These are phyloP conservation scores for Penicillium sumatraense DNA, from an alignment of 2,329 filamentous ascomycete species.

Conservation along the genomic window DNA sequence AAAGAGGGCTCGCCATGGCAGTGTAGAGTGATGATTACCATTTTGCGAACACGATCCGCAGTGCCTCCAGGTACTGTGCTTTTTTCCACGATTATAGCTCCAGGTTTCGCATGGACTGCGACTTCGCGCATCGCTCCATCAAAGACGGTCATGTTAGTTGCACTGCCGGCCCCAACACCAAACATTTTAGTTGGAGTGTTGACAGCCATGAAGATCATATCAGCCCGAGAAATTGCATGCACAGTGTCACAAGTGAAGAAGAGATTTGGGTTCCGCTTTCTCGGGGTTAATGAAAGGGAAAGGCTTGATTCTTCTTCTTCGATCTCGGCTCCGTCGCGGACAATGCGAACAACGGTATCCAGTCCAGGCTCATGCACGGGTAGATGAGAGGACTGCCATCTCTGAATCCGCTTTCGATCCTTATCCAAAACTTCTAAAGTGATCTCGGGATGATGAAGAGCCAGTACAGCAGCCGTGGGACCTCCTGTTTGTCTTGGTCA, in stretches of 20 bases:
- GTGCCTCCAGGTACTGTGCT: constrained; percentile 79
- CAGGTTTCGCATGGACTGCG: constrained; percentile 66
- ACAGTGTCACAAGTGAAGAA: constrained; percentile 73
- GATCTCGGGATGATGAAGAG: constrained; percentile 72
- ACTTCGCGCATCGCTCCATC: constrained; percentile 72
- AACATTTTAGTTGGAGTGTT: constrained; percentile 78
- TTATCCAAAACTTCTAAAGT: constrained; percentile 76
- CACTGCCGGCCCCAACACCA: constrained; percentile 70
- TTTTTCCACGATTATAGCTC: constrained; percentile 80
- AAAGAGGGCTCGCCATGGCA: neutral
- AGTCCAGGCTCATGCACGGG: constrained; percentile 79
- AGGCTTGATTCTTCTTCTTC: neutral
- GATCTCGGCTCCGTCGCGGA: constrained; percentile 40
- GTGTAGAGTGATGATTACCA: constrained; percentile 52
- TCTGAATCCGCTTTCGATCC: constrained; percentile 66
- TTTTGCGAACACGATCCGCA: constrained; percentile 70
- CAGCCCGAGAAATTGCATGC: constrained; percentile 66
- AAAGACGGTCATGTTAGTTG: constrained; percentile 73
- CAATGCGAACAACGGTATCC: constrained; percentile 65
- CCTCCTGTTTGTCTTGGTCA: constrained; percentile 57
- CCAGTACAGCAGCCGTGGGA: constrained; percentile 75
- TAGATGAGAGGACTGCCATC: constrained; percentile 74
- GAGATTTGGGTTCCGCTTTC: constrained; percentile 64
- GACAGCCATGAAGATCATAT: constrained; percentile 75
- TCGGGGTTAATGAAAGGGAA: constrained; percentile 25